These are phyloP conservation scores for Morella rubra DNA, from an alignment of 306 rosid species.

Conservation along the genomic window DNA sequence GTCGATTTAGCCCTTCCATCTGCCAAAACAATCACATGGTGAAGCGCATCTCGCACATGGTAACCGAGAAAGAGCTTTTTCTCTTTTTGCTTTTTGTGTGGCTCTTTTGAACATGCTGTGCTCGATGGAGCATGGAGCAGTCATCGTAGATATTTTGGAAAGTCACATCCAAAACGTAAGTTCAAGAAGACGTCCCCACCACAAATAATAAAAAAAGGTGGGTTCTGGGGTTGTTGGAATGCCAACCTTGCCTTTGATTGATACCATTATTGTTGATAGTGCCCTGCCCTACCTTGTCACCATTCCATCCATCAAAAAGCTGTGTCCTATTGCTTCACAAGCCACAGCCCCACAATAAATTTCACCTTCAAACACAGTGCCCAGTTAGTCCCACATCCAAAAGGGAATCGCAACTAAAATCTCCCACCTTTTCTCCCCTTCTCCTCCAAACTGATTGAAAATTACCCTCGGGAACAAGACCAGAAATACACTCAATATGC, in stretches of 20 bases:
- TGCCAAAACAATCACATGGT: neutral
- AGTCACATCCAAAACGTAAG: conserved; percentile 12
- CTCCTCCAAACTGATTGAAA: conserved; percentile 10
- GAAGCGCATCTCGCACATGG: neutral
- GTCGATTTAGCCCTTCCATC: neutral
- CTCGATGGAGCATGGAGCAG: conserved; percentile 27
- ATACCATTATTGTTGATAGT: conserved; percentile 34
- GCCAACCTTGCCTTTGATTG: conserved; percentile 32
- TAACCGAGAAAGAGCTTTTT: neutral
- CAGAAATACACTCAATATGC: neutral
- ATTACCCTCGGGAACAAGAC: neutral
- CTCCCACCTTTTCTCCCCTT: neutral
- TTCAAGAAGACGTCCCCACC: conserved; percentile 27
- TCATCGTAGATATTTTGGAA: conserved; percentile 4
- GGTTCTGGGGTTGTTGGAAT: conserved; percentile 27
- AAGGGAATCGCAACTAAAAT: conserved; percentile 2
- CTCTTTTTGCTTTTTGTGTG: no score
- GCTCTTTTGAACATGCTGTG: conserved; percentile 26
- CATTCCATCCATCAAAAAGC: conserved; percentile 54
- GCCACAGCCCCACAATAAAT: conserved; percentile 54
- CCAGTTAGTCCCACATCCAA: conserved; percentile 22
- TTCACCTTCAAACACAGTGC: conserved; percentile 29
- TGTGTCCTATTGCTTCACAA: conserved; percentile 26
- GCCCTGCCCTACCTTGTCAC: conserved; percentile 69
- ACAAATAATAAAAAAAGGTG: neutral